Percentiles rank a stretch among this genome's conserved stretches.
These are phyloP conservation scores for Debaryomyces tyrocola DNA, from an alignment of 805 yeast genomes.

Conservation along the genomic window DNA sequence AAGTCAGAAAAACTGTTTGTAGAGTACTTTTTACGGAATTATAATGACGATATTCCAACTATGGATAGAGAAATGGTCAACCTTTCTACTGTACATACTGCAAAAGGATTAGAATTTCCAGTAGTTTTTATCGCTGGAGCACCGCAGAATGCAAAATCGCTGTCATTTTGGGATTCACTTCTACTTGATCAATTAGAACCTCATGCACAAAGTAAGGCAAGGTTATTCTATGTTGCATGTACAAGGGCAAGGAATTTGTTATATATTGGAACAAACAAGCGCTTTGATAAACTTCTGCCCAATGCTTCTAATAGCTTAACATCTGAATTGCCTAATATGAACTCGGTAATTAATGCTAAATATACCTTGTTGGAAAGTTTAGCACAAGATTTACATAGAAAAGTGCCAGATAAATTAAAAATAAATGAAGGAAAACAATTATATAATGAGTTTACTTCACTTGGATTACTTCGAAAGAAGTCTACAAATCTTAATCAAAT, in stretches of 20 bases:
- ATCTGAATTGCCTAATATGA: constrained; percentile 11
- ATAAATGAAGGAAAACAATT: constrained; percentile 4
- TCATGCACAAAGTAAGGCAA: constrained; percentile 28
- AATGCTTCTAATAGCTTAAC: constrained; percentile 10
- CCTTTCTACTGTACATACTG: constrained; percentile 68
- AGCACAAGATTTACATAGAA: constrained; percentile 9
- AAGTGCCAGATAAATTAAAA: constrained; percentile 8
- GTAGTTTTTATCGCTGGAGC: constrained; percentile 51
- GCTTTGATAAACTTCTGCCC: constrained; percentile 5
- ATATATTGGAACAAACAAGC: constrained; percentile 28
- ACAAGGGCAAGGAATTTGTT: constrained; percentile 58
- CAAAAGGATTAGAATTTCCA: constrained; percentile 76
- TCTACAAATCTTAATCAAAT: background rate
- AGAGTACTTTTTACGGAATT: constrained; percentile 40
- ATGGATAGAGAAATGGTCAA: constrained; percentile 39
- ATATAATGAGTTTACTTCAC: background rate
- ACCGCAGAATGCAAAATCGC: constrained; percentile 1
- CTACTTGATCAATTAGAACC: constrained; percentile 3
- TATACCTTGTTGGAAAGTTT: constrained; percentile 7
- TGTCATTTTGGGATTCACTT: constrained; percentile 14
- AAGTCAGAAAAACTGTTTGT: constrained; percentile 25
- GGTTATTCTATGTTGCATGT: constrained; percentile 61
- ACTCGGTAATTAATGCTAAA: background rate
- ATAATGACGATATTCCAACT: constrained; percentile 35
- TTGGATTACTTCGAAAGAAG: constrained; percentile 2